Conservation (phyloP, 2,329 filamentous ascomycete species). For the Aureobasidium subglaciale region DNA sequence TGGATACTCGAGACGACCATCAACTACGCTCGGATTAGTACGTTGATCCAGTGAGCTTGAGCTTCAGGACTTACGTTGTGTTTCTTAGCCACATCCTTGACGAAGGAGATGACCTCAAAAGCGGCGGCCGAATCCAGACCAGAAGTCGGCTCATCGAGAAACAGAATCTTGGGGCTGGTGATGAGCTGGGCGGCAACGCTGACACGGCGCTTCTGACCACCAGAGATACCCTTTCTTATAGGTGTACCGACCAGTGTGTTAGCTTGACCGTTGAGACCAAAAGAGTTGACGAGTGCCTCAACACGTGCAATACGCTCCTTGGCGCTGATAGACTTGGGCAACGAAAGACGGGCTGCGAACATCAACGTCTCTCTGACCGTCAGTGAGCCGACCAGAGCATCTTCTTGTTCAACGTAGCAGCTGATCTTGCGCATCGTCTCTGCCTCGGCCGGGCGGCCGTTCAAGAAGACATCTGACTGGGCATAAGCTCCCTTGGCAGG, state of each 20-base stretch:
- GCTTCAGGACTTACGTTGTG: slow-evolving; percentile 49
- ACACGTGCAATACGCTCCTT: slow-evolving; percentile 57
- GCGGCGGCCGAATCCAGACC: slow-evolving; percentile 74
- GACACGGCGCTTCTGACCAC: slow-evolving; percentile 75
- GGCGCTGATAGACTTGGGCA: slow-evolving; percentile 46
- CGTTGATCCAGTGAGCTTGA: not conserved
- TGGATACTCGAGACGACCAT: slow-evolving; percentile 79
- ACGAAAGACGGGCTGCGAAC: slow-evolving; percentile 65
- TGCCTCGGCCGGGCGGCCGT: slow-evolving; percentile 50
- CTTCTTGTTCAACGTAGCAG: slow-evolving; percentile 81
- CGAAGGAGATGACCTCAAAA: slow-evolving; percentile 67
- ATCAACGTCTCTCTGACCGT: slow-evolving; percentile 73
- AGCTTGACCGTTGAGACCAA: slow-evolving; percentile 64
- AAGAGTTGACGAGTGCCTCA: slow-evolving; percentile 59
- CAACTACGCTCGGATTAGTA: slow-evolving; percentile 42
- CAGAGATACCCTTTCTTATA: slow-evolving; percentile 74
- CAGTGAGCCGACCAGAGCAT: slow-evolving; percentile 72
- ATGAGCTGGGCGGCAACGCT: slow-evolving; percentile 76
- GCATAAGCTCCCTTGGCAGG: slow-evolving; percentile 48
- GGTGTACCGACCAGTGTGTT: slow-evolving; percentile 73
- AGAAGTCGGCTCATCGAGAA: slow-evolving; percentile 78
- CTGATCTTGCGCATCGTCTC: slow-evolving; percentile 57
- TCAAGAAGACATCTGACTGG: slow-evolving; percentile 52
- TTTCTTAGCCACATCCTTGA: slow-evolving; percentile 57
- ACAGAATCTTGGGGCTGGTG: slow-evolving; percentile 71